phyloP scores from a whole-genome alignment of 2,329 filamentous ascomycete species.

The Trichocomaceae sp. region DNA sequence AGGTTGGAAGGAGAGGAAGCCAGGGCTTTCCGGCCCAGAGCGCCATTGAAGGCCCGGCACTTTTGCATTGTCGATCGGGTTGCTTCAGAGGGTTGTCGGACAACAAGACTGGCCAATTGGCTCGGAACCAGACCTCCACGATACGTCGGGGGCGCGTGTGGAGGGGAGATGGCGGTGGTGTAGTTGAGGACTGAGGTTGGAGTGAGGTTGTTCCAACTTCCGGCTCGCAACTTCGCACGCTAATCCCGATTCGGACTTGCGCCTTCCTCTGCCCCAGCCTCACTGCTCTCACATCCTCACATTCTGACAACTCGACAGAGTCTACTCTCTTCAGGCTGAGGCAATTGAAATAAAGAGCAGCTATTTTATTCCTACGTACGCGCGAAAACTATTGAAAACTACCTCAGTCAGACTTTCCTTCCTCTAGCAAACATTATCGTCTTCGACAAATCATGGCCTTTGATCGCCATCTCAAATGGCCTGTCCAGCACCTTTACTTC shows the following conservation, averaged over 20 bases:
- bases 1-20: constrained; percentile 25
- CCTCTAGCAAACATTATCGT: constrained; percentile 30
- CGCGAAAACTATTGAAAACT: not conserved
- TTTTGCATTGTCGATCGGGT: constrained; percentile 40
- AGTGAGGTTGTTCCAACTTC: constrained; percentile 6
- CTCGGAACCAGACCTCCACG: constrained; percentile 11
- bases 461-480: constrained; percentile 40
- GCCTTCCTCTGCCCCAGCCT: too few relatives aligned
- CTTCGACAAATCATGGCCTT: constrained; percentile 21
- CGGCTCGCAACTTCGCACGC: constrained; percentile 12
- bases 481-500: constrained; percentile 49
- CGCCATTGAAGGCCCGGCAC: constrained; percentile 38
- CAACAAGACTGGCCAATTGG: constrained; percentile 17
- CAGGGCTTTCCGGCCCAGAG: constrained; percentile 33
- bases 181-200: constrained; percentile 7
- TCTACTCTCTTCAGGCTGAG: not conserved
- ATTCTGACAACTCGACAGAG: too few relatives aligned
- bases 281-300: too few relatives aligned
- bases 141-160: constrained; percentile 7
- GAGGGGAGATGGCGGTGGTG: constrained; percentile 9
- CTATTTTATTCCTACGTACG: not conserved
- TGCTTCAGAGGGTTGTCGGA: constrained; percentile 12
- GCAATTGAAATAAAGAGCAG: not conserved
- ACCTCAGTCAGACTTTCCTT: constrained; percentile 13
- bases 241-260: constrained; percentile 9